These are phyloP conservation scores for Plasmodium sp. DNA, from an alignment of 169 alveolate genomes.

Conservation along the genomic window DNA sequence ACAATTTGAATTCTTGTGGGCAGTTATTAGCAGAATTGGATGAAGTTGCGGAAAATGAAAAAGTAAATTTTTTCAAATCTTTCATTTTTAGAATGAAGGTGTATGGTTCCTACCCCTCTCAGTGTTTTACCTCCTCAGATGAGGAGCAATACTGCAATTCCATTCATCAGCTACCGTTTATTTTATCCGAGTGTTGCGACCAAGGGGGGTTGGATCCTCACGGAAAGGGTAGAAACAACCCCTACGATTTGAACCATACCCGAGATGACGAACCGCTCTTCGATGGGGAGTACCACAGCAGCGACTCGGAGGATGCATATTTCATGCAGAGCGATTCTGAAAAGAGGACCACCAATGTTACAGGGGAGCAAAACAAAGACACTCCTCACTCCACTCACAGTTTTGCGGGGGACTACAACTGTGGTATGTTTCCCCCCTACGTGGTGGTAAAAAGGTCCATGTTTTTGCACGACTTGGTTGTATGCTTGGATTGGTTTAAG, in stretches of 20 bases:
- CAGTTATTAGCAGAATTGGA: conserved; percentile 55
- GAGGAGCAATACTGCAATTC: conserved; percentile 25
- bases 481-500: conserved; percentile 54
- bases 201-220: not conserved
- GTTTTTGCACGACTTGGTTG: conserved; percentile 54
- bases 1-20: conserved; percentile 60
- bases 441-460: conserved; percentile 33
- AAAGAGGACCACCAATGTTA: not conserved
- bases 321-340: not conserved
- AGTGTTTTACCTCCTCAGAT: conserved; percentile 26
- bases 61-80: conserved; percentile 61
- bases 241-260: not conserved
- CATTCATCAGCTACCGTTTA: conserved; percentile 51
- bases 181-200: conserved; percentile 39
- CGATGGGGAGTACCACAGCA: not conserved
- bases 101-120: conserved; percentile 69
- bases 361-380: not conserved
- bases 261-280: not conserved
- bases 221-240: not conserved
- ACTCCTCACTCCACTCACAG: not conserved
- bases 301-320: not conserved
- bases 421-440: not conserved
- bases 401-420: not conserved
- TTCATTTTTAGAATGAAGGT: conserved; percentile 65
- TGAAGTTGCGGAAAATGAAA: conserved; percentile 30